Base-by-base conservation (phyloP, 805 yeast genomes). In the Kodamaea lidongshanica region DNA sequence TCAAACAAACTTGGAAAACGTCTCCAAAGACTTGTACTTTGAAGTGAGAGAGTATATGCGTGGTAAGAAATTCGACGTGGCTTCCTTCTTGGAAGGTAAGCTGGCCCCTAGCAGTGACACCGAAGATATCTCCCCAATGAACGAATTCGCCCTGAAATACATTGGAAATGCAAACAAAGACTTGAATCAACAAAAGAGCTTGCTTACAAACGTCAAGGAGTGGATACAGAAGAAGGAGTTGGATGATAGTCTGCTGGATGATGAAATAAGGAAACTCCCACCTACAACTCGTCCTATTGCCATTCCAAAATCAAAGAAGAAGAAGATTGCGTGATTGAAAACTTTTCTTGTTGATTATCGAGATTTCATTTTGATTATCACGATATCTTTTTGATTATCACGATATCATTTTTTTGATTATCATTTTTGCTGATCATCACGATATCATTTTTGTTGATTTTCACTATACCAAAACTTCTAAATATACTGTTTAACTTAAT, bases 21-120 rank as follows among this genome's bases (percentile, higher is more conserved):
- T 81, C 4, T 81, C 94, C 2, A 75, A 74, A 47, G 96, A 87
- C 54, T 60, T 87, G 30, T 87, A 87, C 54, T 77, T 82, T 39
- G 95, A 88, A 53, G 80, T 88, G 16, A 66, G 92, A 40, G 89
- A 84, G 51, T 77, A 77, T 40, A 52, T 84, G 45, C 58, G 78
- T 39, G 67, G 69, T 19, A 67, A 66, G 37, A 66, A 57, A 44
- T 48, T 43, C 16, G 65, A 52, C 30, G 46, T 50, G 7, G 43
- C 45, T 12, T 43, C 50, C 11, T 46, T 46, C 26, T 40, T 50
- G 31, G 63, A 60, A 16, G 47, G 47, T 32, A 41, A 44, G 28
- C 33, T 35, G 33, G 36, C 36, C 28, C 31, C 30, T 5, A 23
- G 24, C 18, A 50, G 54, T 39, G 59, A 58, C 33, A 40, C 48